Evolutionary conservation across 2,329 filamentous ascomycete species (phyloP).

Genomic region (Clarireedia monteithiana): DNA sequence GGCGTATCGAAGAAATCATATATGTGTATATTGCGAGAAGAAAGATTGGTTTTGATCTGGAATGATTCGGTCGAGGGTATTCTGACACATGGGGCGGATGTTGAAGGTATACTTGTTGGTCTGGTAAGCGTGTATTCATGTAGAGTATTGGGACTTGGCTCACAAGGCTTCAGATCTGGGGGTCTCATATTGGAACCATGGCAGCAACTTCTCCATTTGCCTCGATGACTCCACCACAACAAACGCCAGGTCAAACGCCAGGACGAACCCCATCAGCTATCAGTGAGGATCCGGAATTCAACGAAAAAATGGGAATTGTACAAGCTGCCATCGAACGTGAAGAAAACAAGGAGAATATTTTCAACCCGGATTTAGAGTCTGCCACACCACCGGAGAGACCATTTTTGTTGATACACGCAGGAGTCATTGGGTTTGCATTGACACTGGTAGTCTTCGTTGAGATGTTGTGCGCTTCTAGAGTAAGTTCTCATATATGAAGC

Average conservation of each 20-base stretch:
- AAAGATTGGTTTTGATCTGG: constrained; percentile 18
- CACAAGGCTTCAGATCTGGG: constrained; percentile 15
- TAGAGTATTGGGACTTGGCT: neutral
- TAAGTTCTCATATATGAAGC: neutral
- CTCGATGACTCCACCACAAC: constrained; percentile 9
- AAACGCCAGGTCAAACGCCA: constrained; percentile 5
- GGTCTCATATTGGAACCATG: constrained; percentile 17
- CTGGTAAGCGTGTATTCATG: constrained; percentile 8
- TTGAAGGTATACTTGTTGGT: constrained; percentile 16
- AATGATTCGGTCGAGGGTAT: constrained; percentile 18
- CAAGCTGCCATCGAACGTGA: constrained; percentile 17
- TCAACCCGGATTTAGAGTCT: constrained; percentile 13
- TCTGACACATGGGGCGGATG: constrained; percentile 14
- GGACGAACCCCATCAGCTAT: constrained; percentile 7
- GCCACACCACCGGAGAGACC: constrained; percentile 12
- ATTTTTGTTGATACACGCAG: constrained; percentile 15
- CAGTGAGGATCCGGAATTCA: constrained; percentile 9
- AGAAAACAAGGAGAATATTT: constrained; percentile 15
- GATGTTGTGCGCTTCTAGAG: constrained; percentile 16
- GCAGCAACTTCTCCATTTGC: constrained; percentile 10
- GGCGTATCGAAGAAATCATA: constrained; percentile 11
- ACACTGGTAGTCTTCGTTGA: constrained; percentile 16
- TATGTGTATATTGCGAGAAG: constrained; percentile 15
- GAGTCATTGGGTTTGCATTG: constrained; percentile 15
- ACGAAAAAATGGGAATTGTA: constrained; percentile 14